Base-by-base conservation (phyloP, 768 basidiomycete genomes). In the Tricholoma saponaceum region DNA sequence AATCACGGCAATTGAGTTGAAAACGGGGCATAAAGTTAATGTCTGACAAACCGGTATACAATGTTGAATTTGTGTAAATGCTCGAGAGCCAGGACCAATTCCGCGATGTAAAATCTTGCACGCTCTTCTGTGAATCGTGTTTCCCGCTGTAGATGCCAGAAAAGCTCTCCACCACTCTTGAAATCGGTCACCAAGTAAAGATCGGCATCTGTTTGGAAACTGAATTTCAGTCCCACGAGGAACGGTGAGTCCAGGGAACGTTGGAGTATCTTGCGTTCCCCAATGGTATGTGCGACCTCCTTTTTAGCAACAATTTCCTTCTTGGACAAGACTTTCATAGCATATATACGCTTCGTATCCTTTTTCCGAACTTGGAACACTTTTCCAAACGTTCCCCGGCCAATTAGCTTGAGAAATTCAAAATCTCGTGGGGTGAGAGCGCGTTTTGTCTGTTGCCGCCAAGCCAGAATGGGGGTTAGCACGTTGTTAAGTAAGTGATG, bases 271-370 rank as follows among this genome's bases (percentile, higher is more conserved):
- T 98, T 98, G 73, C 97, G 89, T 74, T 99, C 97, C 64, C 97
- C 97, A 56, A 99, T 98, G 14, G 97, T 99, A 72, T 99, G 97
- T 8, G 96, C 96, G 46, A 99, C 94, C 72, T 99, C 97, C 74
- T 98, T 98, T 81, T 98, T 98, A 23, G 92, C 95, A 55, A 98
- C 86, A 65, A 99, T 98, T 74, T 99, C 97, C 79, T 93, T 95
- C 77, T 99, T 99, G 30, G 92, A 95, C 37, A 99, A 82, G 56
- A 98, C 92, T 69, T 99, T 99, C 96, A 99, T 98, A 52, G 97
- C 97, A 77, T 98, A 99, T 75, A 99, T 98, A 47, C 97, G 91
- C 72, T 93, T 91, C 41, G 97, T 99, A 76, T 99, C 95, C 70
- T 81, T 87, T 76, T 99, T 99, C 60, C 97, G 92, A 51, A 99